Evolutionary conservation across 1,284 basidiomycete species (phyloP), one percentile per base, ranked within the genome.

Genomic region (Malassezia arunalokei): DNA sequence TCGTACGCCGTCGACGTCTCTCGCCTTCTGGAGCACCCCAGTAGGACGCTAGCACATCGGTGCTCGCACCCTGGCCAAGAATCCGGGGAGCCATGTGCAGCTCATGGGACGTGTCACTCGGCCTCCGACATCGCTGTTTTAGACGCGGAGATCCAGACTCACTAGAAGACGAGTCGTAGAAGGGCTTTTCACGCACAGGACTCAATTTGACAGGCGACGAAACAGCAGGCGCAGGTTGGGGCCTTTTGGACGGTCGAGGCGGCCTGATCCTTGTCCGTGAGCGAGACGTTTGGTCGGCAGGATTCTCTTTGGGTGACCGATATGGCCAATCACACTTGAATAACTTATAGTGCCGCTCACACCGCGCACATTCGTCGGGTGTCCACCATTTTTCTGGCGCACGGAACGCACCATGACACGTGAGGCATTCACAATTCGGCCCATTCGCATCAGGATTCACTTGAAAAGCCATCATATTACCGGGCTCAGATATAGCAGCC

Each of bases 321-420:
- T 51, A 47, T 6, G 70, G 70, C 70, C 70, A 73, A 44, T 70
- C 69, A 8, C 59, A 63, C 42, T 68, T 66, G 59, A 63, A 73
- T 47, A 73, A 68, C 47, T 65, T 64, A 56, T 68, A 70, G 47
- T 73, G 70, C 15, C 70, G 60, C 43, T 70, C 67, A 47, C 70
- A 73, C 9, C 70, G 58, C 5, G 58, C 54, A 33, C 70, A 73
- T 48, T 73, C 69, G 51, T 70, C 69, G 6, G 68, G 67, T 14
- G 61, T 61, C 67, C 66, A 73, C 70, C 70, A 73, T 17, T 63
- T 64, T 52, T 70, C 67, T 3, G 63, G 68, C 9, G 65, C 64
- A 57, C 63, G 66, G 47, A 70, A 73, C 0, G 52, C 58, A 3
- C 60, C 57, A 6, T 66, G 64, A 41, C 70, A 73, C 12, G 69